A percentile compares a stretch with the other conserved stretches of the same genome.
Conservation (phyloP, 192 early-diverging fungal species). For the Coemansia sp. region DNA sequence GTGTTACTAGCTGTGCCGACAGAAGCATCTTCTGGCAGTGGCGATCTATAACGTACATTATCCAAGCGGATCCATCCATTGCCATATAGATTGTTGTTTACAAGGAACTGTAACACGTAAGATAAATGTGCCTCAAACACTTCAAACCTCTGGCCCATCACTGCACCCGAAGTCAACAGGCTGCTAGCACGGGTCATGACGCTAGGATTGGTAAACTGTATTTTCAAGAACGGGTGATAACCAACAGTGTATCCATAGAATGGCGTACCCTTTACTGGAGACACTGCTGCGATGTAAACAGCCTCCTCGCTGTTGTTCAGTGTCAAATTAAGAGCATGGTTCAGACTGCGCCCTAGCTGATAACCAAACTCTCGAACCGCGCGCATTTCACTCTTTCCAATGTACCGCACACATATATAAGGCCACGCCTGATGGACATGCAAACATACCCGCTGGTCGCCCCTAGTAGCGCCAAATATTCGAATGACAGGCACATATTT, state of each 20-base stretch:
- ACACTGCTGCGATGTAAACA: conserved; percentile 62
- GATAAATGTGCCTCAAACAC: conserved; percentile 81
- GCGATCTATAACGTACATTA: conserved; percentile 37
- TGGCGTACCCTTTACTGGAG: conserved; percentile 73
- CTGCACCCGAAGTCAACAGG: conserved; percentile 68
- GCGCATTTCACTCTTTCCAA: conserved; percentile 13
- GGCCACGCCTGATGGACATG: conserved; percentile 83
- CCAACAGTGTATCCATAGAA: conserved; percentile 84
- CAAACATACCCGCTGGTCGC: conserved; percentile 73
- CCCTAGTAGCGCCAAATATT: conserved; percentile 72
- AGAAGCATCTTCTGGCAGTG: conserved; percentile 11
- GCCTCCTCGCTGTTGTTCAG: conserved; percentile 22
- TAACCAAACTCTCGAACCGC: conserved; percentile 31
- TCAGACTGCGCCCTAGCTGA: conserved; percentile 57
- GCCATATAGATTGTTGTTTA: conserved; percentile 84
- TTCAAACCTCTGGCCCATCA: conserved; percentile 69
- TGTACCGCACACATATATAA: conserved; percentile 79
- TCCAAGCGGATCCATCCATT: conserved; percentile 76
- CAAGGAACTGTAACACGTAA: conserved; percentile 79
- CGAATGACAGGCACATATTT: conserved; percentile 62
- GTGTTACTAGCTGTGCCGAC: neutral
- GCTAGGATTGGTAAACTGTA: conserved; percentile 66
- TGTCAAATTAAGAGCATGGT: conserved; percentile 64
- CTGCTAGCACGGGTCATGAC: conserved; percentile 59
- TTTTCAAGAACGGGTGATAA: conserved; percentile 74